These are phyloP conservation scores for Neopestalotiopsis sp. DNA, from an alignment of 2,329 filamentous ascomycete species.

Conservation along the genomic window DNA sequence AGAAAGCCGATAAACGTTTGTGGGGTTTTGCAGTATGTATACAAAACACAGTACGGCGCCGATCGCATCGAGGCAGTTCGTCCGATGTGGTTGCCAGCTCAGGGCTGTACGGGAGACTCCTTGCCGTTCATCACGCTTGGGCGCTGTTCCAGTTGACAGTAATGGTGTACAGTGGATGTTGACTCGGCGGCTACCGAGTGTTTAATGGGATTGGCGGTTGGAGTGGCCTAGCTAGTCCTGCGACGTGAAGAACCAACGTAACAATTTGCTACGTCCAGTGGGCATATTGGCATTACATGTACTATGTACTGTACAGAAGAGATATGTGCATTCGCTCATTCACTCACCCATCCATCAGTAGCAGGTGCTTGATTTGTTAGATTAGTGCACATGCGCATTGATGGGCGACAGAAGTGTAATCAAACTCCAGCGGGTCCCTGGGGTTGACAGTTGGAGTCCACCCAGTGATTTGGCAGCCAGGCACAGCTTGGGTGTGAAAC, in stretches of 20 bases:
- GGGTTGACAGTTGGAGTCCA: conserved; percentile 7
- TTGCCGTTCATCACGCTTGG: background rate
- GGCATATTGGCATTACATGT: background rate
- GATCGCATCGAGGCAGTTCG: background rate
- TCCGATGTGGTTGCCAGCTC: background rate
- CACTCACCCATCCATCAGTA: background rate
- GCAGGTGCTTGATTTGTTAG: background rate
- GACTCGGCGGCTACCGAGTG: background rate
- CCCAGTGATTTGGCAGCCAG: background rate
- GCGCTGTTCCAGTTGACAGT: background rate
- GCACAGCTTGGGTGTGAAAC: conserved; percentile 8
- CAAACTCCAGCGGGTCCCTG: conserved; percentile 7
- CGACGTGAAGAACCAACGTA: too few relatives aligned
- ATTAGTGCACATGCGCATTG: conserved; percentile 1
- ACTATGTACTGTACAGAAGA: background rate
- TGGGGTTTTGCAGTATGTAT: background rate
- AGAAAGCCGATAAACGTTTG: background rate
- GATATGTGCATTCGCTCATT: background rate
- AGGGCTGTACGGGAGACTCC: background rate
- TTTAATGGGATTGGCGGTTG: too few relatives aligned
- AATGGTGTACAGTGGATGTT: background rate
- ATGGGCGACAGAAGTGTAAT: conserved; percentile 8
- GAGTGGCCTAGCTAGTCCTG: too few relatives aligned
- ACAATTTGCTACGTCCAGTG: too few relatives aligned
- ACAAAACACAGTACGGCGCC: background rate